Base-by-base conservation (phyloP, 177 flowering plant genomes). In the Vitis hybrid region DNA sequence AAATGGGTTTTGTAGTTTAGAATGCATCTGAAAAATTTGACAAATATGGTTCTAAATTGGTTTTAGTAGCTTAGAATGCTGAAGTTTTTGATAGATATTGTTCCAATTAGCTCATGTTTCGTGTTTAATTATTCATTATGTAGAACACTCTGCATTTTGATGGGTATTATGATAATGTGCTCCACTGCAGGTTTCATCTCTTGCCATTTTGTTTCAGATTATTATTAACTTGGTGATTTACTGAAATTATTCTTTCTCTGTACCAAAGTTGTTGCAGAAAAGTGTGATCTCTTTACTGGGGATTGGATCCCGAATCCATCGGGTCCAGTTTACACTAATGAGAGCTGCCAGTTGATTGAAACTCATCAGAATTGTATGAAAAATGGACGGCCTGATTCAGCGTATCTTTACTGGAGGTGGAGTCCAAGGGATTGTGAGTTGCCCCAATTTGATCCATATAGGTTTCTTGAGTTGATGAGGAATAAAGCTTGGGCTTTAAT, bases 361-460 rank as follows among this genome's bases (percentile, higher is more conserved):
- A 67, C 4, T 21, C 97, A 88, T 76, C 99, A 96, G 81, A 92
- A 96, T 73, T 96, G 99, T 76, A 90, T 93, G 88, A 86, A 41
- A 66, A 96, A 96, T 78, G 99, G 99, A 49, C 81, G 99, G 32
- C 93, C 97, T 1, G 98, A 96, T 80, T 59, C 84, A 7, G 91
- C 74, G 9, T 96, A 88, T 81, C 89, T 96, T 13, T 87, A 85
- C 69, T 96, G 99, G 99, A 86, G 85, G 76, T 93, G 99, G 99
- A 86, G 69, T 15, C 98, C 99, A 6, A 71, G 76, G 53, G 82
- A 79, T 50, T 96, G 99, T 27, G 81, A 86, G 53, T 63, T 96
- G 58, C 91, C 90, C 3, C 78, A 58, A 48, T 87, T 96, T 67
- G 78, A 90, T 83, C 77, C 92, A 9, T 15, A 57, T 66, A 88